Conservation (phyloP, 2,329 filamentous ascomycete genomes). For the Penicillium sp. region DNA sequence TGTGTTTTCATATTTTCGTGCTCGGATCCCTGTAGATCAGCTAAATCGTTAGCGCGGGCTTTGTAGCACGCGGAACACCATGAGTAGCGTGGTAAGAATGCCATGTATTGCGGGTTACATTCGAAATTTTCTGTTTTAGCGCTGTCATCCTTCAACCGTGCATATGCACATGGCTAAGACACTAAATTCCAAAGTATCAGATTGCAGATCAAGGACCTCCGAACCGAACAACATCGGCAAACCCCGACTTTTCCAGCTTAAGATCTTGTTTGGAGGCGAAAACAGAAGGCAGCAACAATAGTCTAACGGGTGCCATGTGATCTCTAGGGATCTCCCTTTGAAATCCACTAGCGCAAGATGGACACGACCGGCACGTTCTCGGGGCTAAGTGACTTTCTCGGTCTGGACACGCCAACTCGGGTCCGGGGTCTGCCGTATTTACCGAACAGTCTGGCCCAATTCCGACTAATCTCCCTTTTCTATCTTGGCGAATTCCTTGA, state of each 20-base stretch:
- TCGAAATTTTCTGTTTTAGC: slow-evolving; percentile 1
- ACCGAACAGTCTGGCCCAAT: slow-evolving; percentile 19
- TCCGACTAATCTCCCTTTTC: neutral
- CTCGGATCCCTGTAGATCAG: neutral
- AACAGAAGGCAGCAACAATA: neutral
- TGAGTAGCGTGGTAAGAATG: neutral
- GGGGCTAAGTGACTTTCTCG: neutral
- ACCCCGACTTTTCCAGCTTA: neutral
- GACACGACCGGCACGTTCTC: neutral
- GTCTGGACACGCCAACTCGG: slow-evolving; percentile 12
- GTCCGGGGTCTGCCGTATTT: slow-evolving; percentile 16
- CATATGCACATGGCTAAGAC: slow-evolving; percentile 1
- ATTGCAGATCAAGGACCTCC: slow-evolving; percentile 1
- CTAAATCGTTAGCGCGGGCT: neutral
- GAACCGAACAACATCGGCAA: slow-evolving; percentile 1
- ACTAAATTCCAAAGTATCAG: slow-evolving; percentile 1
- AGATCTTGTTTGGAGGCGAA: neutral
- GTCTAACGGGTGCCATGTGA: neutral
- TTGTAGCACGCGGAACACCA: neutral
- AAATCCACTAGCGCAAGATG: slow-evolving; percentile 1
- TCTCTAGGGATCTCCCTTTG: neutral
- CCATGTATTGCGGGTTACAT: neutral
- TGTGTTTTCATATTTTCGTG: neutral
- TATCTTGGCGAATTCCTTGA: neutral
- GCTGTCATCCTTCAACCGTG: slow-evolving; percentile 2